Base-by-base conservation (phyloP, 257 asterid genomes). In the Lycium barbarum region DNA sequence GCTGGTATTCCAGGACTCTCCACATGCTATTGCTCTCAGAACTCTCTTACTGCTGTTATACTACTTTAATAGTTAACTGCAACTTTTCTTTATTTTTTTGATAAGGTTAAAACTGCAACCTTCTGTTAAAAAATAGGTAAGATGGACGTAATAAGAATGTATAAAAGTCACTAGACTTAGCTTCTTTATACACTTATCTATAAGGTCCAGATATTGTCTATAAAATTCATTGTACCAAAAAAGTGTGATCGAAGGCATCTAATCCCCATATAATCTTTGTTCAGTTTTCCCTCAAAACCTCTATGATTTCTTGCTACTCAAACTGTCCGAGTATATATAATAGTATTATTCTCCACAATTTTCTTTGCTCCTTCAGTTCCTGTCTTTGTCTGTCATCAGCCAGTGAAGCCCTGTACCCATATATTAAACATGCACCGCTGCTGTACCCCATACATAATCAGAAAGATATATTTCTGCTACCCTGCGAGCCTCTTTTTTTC, bases 301-400 rank as follows among this genome's bases (percentile, higher is more conserved):
- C 13, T 36, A 67, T 36, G 12, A 6, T 66, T 35, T 33, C 10
- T 66, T 66, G 72, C 72, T 35, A 67, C 45, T 22, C 51, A 9
- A 67, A 36, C 76, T 36, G 51, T 67, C 49, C 4, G 18, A 14
- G 51, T 2, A 67, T 15, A 35, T 49, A 68, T 36, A 14, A 68
- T 68, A 68, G 51, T 67, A 36, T 68, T 67, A 36, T 68, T 68
- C 51, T 68, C 13, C 76, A 36, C 35, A 68, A 14, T 68, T 68
- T 13, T 68, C 76, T 68, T 36, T 68, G 6, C 12, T 36, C 76
- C 22, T 67, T 67, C 13, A 35, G 74, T 67, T 67, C 22, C 12
- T 57, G 9, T 57, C 63, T 17, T 57, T 58, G 22, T 26, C 65
- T 36, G 51, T 12, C 22, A 4, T 68, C 76, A 68, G 49, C 76